Conservation (phyloP, 2,329 filamentous ascomycete species). For the Daldinia sp. region DNA sequence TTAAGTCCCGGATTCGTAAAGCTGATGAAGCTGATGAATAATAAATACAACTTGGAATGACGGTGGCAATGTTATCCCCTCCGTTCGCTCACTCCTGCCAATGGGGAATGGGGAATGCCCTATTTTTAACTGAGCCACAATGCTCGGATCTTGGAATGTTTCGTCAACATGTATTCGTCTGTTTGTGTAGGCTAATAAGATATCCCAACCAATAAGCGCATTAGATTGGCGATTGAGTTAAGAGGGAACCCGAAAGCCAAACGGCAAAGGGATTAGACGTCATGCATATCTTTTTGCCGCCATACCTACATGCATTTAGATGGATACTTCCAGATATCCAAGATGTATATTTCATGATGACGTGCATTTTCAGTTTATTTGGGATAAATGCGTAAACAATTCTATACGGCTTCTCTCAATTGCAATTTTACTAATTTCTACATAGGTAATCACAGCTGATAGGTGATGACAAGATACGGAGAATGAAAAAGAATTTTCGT, state of each 20-base stretch:
- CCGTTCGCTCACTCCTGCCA: conserved; percentile 10
- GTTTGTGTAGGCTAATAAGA: conserved; percentile 1
- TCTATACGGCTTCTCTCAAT: background rate
- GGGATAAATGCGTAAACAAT: background rate
- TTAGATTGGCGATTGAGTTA: conserved; percentile 2
- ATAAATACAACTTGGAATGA: background rate
- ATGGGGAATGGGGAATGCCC: conserved; percentile 12
- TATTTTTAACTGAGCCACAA: conserved; percentile 20
- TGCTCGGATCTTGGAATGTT: conserved; percentile 7
- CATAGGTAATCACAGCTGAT: background rate
- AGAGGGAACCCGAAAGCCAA: conserved; percentile 16
- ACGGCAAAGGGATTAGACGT: conserved; percentile 1
- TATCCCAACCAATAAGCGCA: conserved; percentile 18
- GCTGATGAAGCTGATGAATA: no score
- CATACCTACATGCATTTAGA: background rate
- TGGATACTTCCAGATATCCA: background rate
- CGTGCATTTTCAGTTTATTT: conserved; percentile 10
- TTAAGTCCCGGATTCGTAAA: background rate
- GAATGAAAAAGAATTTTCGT: conserved; percentile 1
- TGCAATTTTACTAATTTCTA: background rate
- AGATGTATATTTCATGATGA: conserved; percentile 10
- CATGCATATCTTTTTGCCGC: conserved; percentile 4
- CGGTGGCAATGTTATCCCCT: conserved; percentile 22
- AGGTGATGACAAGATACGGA: background rate
- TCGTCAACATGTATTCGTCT: background rate